Percentiles rank a stretch among this genome's conserved stretches.
phyloP scores from a whole-genome alignment of 2,329 filamentous ascomycete species.

The Calonectria pteridis region DNA sequence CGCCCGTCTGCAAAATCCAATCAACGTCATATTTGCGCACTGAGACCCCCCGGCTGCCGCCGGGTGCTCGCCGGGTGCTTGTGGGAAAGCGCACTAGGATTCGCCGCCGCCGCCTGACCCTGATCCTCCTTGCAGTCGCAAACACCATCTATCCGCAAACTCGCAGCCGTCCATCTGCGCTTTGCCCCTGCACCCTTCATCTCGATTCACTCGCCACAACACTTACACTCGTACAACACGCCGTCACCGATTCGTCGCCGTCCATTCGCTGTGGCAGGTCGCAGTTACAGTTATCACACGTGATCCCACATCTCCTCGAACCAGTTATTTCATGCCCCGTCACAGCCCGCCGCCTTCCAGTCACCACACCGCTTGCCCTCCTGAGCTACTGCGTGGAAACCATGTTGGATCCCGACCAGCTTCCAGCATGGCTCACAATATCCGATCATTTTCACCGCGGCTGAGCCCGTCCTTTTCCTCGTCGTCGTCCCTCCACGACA shows the following conservation, averaged over 20 bases:
- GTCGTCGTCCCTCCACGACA: conserved; percentile 53
- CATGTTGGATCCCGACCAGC: conserved; percentile 47
- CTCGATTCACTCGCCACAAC: conserved; percentile 6
- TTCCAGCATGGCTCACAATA: conserved; percentile 50
- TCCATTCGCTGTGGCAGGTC: conserved; percentile 4
- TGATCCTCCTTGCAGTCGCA: conserved; percentile 26
- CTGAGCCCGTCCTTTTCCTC: conserved; percentile 49
- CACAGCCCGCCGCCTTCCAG: conserved; percentile 41
- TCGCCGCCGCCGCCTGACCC: conserved; percentile 31
- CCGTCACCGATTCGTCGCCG: background rate
- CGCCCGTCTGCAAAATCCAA: background rate
- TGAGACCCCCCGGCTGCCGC: conserved; percentile 39
- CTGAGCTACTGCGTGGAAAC: conserved; percentile 42
- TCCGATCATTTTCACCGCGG: conserved; percentile 46
- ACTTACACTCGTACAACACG: background rate
- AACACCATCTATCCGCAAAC: conserved; percentile 38
- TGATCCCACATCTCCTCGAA: conserved; percentile 39
- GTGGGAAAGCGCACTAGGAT: conserved; percentile 38
- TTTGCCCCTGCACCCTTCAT: conserved; percentile 17
- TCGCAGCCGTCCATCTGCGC: conserved; percentile 13
- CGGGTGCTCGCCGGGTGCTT: conserved; percentile 38
- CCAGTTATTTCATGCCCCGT: conserved; percentile 50
- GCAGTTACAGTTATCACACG: conserved; percentile 34
- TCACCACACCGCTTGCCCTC: conserved; percentile 46
- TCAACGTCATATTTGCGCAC: conserved; percentile 36